Percentiles rank a stretch among this genome's conserved stretches.
These are phyloP conservation scores for Mortierella sp. DNA, from an alignment of 371 early-diverging fungal species.

Conservation along the genomic window DNA sequence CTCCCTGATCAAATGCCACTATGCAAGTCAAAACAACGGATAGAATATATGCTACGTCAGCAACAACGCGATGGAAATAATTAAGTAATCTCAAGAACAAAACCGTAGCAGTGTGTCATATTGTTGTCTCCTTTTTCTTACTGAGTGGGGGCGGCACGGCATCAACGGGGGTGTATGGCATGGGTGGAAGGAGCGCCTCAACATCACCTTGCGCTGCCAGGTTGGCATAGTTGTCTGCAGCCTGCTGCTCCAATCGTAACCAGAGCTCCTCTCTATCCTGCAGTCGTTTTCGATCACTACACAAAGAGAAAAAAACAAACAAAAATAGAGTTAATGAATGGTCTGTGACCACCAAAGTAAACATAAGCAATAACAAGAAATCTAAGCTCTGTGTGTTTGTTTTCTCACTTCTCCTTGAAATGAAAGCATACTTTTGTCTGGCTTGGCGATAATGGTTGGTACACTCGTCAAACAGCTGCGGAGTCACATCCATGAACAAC, in stretches of 20 bases:
- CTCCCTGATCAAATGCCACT: slow-evolving; percentile 23
- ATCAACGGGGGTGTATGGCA: background rate
- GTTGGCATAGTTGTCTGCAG: slow-evolving; percentile 56
- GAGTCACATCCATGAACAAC: slow-evolving; percentile 91
- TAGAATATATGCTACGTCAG: background rate
- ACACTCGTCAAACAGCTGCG: slow-evolving; percentile 90
- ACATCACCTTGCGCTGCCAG: slow-evolving; percentile 38
- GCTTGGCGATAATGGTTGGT: slow-evolving; percentile 83
- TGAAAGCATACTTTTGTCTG: slow-evolving; percentile 78
- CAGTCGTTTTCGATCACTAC: slow-evolving; percentile 86
- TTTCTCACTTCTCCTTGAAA: background rate
- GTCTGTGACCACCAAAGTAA: background rate
- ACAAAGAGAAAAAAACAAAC: background rate
- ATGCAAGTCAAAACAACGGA: background rate
- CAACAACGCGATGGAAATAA: background rate
- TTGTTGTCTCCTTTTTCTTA: slow-evolving; percentile 2
- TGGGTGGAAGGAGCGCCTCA: slow-evolving; percentile 15
- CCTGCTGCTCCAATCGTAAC: slow-evolving; percentile 77
- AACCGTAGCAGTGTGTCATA: too few relatives aligned
- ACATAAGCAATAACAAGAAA: background rate
- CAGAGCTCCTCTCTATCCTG: slow-evolving; percentile 89
- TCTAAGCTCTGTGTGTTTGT: background rate
- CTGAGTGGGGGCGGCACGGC: slow-evolving; percentile 52
- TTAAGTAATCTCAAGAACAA: too few relatives aligned
- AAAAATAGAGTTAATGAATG: slow-evolving; percentile 10